Conservation (phyloP, 2,329 filamentous ascomycete species). For the Juglanconis juglandina region DNA sequence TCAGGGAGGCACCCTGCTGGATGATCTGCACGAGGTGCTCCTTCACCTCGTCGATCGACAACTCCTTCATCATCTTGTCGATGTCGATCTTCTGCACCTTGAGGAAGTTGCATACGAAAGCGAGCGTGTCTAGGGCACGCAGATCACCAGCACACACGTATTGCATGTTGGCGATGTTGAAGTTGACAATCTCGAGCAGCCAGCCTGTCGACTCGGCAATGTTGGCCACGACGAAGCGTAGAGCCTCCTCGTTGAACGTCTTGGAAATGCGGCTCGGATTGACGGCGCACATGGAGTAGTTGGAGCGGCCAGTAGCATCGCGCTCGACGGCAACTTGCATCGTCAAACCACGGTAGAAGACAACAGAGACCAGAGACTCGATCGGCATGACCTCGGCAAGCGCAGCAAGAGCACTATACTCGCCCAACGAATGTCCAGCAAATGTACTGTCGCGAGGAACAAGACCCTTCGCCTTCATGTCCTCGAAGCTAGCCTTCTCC, state of each 20-base stretch:
- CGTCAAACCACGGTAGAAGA: conserved; percentile 97
- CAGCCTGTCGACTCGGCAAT: conserved; percentile 91
- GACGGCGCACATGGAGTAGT: conserved; percentile 99
- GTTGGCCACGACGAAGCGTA: conserved; percentile 95
- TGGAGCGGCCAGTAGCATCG: conserved; percentile 86
- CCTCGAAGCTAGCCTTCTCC: conserved; percentile 99
- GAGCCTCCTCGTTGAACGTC: conserved; percentile 95
- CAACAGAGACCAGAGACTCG: conserved; percentile 93
- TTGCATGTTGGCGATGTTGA: conserved; percentile 75
- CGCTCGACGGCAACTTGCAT: conserved; percentile 99
- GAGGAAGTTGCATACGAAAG: conserved; percentile 87
- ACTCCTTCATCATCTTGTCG: conserved; percentile 80
- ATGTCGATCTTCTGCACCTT: conserved; percentile 98
- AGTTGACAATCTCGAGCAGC: conserved; percentile 99
- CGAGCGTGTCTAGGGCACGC: conserved; percentile 67
- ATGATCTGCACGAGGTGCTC: conserved; percentile 88
- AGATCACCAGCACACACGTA: conserved; percentile 71
- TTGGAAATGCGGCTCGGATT: conserved; percentile 98
- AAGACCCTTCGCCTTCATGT: conserved; percentile 96
- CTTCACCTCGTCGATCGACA: conserved; percentile 88
- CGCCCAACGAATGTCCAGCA: conserved; percentile 93
- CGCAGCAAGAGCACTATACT: conserved; percentile 95
- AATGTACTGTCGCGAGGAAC: conserved; percentile 96
- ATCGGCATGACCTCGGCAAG: conserved; percentile 99
- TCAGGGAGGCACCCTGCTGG: conserved; percentile 79